Conservation (phyloP, 176 grass and related monocot genomes). For the Oryza australiensis region DNA sequence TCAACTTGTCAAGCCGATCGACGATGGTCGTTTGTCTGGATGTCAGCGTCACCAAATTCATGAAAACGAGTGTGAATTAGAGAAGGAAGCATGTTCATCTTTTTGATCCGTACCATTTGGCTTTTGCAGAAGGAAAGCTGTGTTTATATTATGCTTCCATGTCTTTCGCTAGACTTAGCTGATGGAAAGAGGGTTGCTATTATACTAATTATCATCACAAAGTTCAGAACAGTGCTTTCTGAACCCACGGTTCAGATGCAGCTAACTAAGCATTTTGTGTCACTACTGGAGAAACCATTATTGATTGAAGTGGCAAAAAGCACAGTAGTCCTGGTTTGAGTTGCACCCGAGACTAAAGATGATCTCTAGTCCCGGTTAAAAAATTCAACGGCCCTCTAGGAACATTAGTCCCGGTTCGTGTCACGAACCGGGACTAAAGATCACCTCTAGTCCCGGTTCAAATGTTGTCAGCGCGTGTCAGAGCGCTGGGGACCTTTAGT, state of each 20-base stretch:
- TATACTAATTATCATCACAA: neutral
- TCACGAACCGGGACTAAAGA: too few relatives aligned
- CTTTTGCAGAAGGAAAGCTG: neutral
- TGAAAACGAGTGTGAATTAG: constrained; percentile 15
- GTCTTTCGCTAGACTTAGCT: neutral
- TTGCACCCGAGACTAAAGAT: too few relatives aligned
- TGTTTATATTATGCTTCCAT: neutral
- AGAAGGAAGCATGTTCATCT: neutral
- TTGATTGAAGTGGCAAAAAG: too few relatives aligned
- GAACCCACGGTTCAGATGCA: neutral
- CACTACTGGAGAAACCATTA: too few relatives aligned
- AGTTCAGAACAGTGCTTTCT: neutral
- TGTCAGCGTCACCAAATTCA: constrained; percentile 5
- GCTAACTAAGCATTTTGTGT: neutral
- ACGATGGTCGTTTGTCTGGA: neutral
- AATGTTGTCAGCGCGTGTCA: too few relatives aligned
- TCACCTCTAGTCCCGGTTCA: too few relatives aligned
- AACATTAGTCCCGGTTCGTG: too few relatives aligned
- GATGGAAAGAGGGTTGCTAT: neutral
- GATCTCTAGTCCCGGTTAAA: too few relatives aligned
- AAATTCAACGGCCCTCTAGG: too few relatives aligned
- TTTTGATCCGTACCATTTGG: neutral
- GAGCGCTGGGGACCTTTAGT: too few relatives aligned
- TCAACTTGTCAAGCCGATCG: neutral
- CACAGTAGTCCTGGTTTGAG: too few relatives aligned